Conservation (phyloP, 2,329 filamentous ascomycete species). For the Ceratocystis cubensis region DNA sequence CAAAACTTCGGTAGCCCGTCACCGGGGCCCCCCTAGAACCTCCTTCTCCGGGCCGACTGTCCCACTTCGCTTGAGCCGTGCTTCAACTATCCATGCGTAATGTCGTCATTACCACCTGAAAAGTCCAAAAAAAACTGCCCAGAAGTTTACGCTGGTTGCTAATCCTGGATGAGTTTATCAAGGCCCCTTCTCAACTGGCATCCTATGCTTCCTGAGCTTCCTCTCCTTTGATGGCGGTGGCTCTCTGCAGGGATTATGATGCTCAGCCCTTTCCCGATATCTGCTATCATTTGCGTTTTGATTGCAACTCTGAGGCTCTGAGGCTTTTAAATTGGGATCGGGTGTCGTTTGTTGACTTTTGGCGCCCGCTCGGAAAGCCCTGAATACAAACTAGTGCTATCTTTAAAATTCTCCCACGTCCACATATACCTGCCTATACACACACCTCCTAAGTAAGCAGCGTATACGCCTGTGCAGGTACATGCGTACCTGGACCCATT, state of each 20-base stretch:
- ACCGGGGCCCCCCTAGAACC: conserved; percentile 16
- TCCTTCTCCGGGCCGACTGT: conserved; percentile 20
- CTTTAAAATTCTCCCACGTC: not conserved
- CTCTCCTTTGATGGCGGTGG: no score
- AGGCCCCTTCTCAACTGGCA: conserved; percentile 6
- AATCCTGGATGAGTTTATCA: conserved; percentile 18
- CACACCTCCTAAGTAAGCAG: not conserved
- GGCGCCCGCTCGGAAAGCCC: not conserved
- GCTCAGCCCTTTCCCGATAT: not conserved
- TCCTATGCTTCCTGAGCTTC: not conserved
- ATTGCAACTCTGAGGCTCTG: conserved; percentile 20
- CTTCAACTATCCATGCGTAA: conserved; percentile 18
- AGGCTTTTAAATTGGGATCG: conserved; percentile 17
- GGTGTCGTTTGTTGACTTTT: not conserved
- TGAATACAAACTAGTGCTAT: not conserved
- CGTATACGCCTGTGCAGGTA: not conserved
- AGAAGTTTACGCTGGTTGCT: conserved; percentile 6
- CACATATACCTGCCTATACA: not conserved
- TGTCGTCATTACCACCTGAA: conserved; percentile 15
- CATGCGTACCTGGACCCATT: not conserved
- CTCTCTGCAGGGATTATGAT: conserved; percentile 6
- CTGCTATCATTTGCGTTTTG: not conserved
- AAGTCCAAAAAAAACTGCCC: conserved; percentile 18
- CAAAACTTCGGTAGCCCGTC: conserved; percentile 19
- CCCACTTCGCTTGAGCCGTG: conserved; percentile 21